Conservation (phyloP, 2,329 filamentous ascomycete genomes). For the Fusarium piperis region DNA sequence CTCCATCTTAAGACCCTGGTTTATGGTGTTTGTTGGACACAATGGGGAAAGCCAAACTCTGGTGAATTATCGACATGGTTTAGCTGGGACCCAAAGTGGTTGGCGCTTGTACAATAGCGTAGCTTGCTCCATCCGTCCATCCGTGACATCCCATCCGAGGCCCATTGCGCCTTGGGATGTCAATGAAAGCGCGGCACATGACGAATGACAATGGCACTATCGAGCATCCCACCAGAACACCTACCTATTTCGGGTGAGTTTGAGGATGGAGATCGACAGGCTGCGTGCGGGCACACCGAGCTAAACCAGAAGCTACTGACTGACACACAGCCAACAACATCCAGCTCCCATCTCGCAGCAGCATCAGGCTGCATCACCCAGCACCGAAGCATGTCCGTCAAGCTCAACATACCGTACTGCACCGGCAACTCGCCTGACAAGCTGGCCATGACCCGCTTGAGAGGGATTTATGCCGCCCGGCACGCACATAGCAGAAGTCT, state of each 20-base stretch:
- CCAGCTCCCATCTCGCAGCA: not conserved
- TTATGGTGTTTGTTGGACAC: slow-evolving; percentile 12
- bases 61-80: slow-evolving; percentile 19
- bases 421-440: not conserved
- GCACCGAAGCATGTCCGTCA: not conserved
- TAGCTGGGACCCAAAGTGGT: slow-evolving; percentile 30
- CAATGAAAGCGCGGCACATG: slow-evolving; percentile 23
- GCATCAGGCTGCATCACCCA: not conserved
- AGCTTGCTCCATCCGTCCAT: not conserved
- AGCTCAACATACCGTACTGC: not conserved
- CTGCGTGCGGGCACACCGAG: slow-evolving; percentile 8
- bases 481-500: not conserved
- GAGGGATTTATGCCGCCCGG: not conserved
- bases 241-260: slow-evolving; percentile 8
- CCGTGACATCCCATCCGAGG: not conserved
- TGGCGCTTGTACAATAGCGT: slow-evolving; percentile 13
- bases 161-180: slow-evolving; percentile 2
- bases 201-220: slow-evolving; percentile 8
- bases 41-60: slow-evolving; percentile 24
- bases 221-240: slow-evolving; percentile 6
- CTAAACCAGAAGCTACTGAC: not conserved
- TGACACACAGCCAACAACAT: slow-evolving; percentile 10
- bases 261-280: slow-evolving; percentile 19
- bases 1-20: slow-evolving; percentile 23
- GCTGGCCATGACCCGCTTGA: not conserved